These are phyloP conservation scores for Cordyceps sp. DNA, from an alignment of 2,329 filamentous ascomycete species.

Conservation along the genomic window DNA sequence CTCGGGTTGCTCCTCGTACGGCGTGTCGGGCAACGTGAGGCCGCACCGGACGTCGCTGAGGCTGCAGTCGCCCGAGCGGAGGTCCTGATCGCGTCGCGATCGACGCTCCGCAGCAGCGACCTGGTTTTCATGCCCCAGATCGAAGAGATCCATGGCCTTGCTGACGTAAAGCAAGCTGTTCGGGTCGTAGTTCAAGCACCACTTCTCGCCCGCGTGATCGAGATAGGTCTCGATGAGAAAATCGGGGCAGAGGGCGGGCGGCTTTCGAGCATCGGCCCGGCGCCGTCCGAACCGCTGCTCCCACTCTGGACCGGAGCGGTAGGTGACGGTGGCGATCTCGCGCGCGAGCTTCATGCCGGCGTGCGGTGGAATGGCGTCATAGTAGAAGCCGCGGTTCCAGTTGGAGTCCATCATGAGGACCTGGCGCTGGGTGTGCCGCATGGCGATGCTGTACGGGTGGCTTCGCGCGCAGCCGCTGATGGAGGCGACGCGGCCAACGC, in stretches of 20 bases:
- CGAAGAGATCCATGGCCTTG: slow-evolving; percentile 98
- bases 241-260: slow-evolving; percentile 87
- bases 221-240: slow-evolving; percentile 97
- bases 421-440: slow-evolving; percentile 94
- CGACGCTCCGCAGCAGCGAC: slow-evolving; percentile 44
- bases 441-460: slow-evolving; percentile 95
- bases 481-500: slow-evolving; percentile 68
- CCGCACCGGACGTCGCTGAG: slow-evolving; percentile 38
- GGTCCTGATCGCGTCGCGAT: slow-evolving; percentile 37
- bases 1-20: slow-evolving; percentile 69
- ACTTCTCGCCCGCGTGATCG: slow-evolving; percentile 96
- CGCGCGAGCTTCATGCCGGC: slow-evolving; percentile 95
- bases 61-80: slow-evolving; percentile 37
- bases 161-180: slow-evolving; percentile 93
- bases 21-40: slow-evolving; percentile 64
- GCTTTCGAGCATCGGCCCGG: slow-evolving; percentile 70
- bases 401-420: slow-evolving; percentile 98
- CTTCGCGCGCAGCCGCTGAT: slow-evolving; percentile 89
- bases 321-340: slow-evolving; percentile 95
- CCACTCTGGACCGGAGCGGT: slow-evolving; percentile 93
- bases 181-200: slow-evolving; percentile 88
- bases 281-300: slow-evolving; percentile 83
- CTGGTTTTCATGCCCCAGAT: slow-evolving; percentile 62
- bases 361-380: slow-evolving; percentile 74
- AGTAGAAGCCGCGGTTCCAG: slow-evolving; percentile 93